These are phyloP conservation scores for Lactarius trivialis DNA, from an alignment of 768 basidiomycete species.

Conservation along the genomic window DNA sequence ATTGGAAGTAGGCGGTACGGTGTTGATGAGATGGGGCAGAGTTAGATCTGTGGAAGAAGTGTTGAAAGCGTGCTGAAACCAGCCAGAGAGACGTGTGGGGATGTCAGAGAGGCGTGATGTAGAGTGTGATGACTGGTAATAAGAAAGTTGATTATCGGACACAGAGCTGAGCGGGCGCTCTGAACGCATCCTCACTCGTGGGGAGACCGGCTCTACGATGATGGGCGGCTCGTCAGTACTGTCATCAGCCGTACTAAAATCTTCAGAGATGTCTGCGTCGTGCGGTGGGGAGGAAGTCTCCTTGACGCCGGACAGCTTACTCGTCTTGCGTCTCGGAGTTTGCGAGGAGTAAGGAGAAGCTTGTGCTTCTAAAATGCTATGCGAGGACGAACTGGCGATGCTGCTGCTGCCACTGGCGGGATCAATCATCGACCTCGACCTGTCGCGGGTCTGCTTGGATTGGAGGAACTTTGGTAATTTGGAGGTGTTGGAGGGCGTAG, in stretches of 20 bases:
- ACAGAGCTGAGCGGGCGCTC: conserved; percentile 48
- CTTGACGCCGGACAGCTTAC: conserved; percentile 21
- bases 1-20: conserved; percentile 29
- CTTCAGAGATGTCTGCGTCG: conserved; percentile 29
- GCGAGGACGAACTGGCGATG: conserved; percentile 40
- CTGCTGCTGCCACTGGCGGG: conserved; percentile 34
- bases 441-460: conserved; percentile 50
- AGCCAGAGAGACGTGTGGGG: conserved; percentile 69
- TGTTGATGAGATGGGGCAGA: conserved; percentile 52
- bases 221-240: conserved; percentile 48
- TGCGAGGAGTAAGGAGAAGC: conserved; percentile 7
- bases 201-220: conserved; percentile 56
- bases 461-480: conserved; percentile 66
- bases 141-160: conserved; percentile 39
- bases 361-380: conserved; percentile 29
- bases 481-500: conserved; percentile 42
- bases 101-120: conserved; percentile 56
- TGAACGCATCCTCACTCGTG: conserved; percentile 48
- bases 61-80: conserved; percentile 75
- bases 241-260: conserved; percentile 32
- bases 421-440: conserved; percentile 48
- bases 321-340: conserved; percentile 21
- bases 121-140: conserved; percentile 40
- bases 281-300: conserved; percentile 22
- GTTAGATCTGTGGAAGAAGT: conserved; percentile 66